Conservation (phyloP, 148 eudicot genomes). For the Silene latifolia region DNA sequence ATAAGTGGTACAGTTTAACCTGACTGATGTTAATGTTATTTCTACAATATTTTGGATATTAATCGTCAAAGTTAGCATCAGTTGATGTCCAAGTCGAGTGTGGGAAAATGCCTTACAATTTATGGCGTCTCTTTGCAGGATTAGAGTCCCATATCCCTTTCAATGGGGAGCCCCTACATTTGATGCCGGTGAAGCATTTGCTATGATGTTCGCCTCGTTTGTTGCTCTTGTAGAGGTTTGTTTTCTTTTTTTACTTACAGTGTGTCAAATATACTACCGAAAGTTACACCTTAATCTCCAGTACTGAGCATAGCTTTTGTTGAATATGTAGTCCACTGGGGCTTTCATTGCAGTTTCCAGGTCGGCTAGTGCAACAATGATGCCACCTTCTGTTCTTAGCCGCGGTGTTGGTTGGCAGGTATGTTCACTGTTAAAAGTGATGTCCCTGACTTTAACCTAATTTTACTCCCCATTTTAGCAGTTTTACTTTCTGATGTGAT, state of each 20-base stretch:
- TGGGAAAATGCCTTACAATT: not conserved
- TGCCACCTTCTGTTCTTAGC: slow-evolving; percentile 96
- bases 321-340: slow-evolving; percentile 73
- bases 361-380: slow-evolving; percentile 87
- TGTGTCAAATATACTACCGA: not conserved
- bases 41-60: no score
- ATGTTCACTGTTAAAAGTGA: not conserved
- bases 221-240: slow-evolving; percentile 96
- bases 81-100: not conserved
- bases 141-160: slow-evolving; percentile 89
- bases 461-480: not conserved
- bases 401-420: slow-evolving; percentile 99
- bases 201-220: slow-evolving; percentile 96
- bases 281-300: not conserved
- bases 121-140: slow-evolving; percentile 42
- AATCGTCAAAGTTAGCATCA: not conserved
- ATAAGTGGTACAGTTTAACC: no score
- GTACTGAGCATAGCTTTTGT: slow-evolving; percentile 14
- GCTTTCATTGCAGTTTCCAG: slow-evolving; percentile 84
- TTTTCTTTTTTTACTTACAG: slow-evolving; percentile 10
- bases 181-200: slow-evolving; percentile 98
- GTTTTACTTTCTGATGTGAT: not conserved
- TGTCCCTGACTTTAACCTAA: not conserved
- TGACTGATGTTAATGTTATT: no score
- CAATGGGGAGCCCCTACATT: slow-evolving; percentile 97